Percentiles rank a stretch among this genome's conserved stretches.
phyloP scores from a whole-genome alignment of 129 eudicot species.

The Tanacetum coccineum region DNA sequence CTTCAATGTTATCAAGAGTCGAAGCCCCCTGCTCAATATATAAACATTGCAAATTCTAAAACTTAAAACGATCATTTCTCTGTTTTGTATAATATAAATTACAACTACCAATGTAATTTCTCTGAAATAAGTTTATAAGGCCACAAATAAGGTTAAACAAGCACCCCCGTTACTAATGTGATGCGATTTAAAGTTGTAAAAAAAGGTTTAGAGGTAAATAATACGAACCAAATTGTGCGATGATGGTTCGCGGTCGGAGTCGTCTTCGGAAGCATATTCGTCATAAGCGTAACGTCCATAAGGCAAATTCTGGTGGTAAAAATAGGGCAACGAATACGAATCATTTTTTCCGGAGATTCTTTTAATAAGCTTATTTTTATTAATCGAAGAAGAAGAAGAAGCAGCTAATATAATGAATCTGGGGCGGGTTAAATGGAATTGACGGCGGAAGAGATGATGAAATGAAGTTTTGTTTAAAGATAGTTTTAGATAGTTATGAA shows the following conservation, averaged over 20 bases:
- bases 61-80: background rate
- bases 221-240: conserved; percentile 57
- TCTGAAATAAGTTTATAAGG: too few species aligned
- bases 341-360: conserved; percentile 19
- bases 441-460: conserved; percentile 21
- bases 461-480: conserved; percentile 26
- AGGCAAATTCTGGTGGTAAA: conserved; percentile 52
- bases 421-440: conserved; percentile 22
- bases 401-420: conserved; percentile 11
- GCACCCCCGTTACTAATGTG: too few species aligned
- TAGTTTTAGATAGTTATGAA: conserved; percentile 30
- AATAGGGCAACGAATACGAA: conserved; percentile 35
- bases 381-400: conserved; percentile 30
- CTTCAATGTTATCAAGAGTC: conserved; percentile 76
- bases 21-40: conserved; percentile 60
- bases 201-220: too few species aligned
- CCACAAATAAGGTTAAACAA: too few species aligned
- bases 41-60: background rate
- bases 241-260: conserved; percentile 47
- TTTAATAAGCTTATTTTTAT: conserved; percentile 11
- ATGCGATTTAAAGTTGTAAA: too few species aligned
- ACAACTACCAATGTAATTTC: background rate
- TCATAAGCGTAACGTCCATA: conserved; percentile 67
- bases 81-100: background rate
- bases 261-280: conserved; percentile 65